A percentile compares a stretch with the other conserved stretches of the same genome.
These are phyloP conservation scores for Choiromyces venosus DNA, from an alignment of 495 filamentous ascomycete species.

Conservation along the genomic window DNA sequence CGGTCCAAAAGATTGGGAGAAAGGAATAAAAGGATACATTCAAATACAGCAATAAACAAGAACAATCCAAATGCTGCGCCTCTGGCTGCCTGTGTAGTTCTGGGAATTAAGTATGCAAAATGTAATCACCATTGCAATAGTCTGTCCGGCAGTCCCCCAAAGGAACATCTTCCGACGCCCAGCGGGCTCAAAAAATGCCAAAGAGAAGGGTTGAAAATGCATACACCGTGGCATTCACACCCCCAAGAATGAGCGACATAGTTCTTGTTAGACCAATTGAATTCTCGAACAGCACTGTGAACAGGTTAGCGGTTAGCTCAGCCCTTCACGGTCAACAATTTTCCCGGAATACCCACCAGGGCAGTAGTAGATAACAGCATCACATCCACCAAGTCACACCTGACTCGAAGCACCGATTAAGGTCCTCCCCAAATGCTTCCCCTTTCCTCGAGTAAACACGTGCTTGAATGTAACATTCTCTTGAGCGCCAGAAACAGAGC, in stretches of 20 bases:
- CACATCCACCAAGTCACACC: slow-evolving; percentile 55
- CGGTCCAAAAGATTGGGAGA: slow-evolving; percentile 54
- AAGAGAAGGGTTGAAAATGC: slow-evolving; percentile 65
- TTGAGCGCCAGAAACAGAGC: slow-evolving; percentile 53
- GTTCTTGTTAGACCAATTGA: slow-evolving; percentile 54
- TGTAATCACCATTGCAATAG: slow-evolving; percentile 62
- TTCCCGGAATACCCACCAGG: not conserved
- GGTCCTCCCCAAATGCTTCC: slow-evolving; percentile 43
- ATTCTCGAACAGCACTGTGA: slow-evolving; percentile 63
- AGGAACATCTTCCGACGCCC: slow-evolving; percentile 65
- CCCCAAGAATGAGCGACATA: slow-evolving; percentile 61
- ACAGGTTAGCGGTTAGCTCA: slow-evolving; percentile 74
- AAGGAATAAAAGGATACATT: slow-evolving; percentile 57
- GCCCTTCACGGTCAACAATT: slow-evolving; percentile 57
- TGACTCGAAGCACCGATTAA: slow-evolving; percentile 45
- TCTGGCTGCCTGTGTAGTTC: slow-evolving; percentile 6
- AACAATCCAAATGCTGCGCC: slow-evolving; percentile 13
- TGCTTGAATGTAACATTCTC: slow-evolving; percentile 26
- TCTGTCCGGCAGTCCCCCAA: slow-evolving; percentile 61
- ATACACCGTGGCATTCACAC: slow-evolving; percentile 71
- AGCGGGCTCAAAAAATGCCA: slow-evolving; percentile 68
- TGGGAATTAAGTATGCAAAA: slow-evolving; percentile 62
- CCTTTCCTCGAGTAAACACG: slow-evolving; percentile 31
- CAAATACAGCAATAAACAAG: slow-evolving; percentile 39
- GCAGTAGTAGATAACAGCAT: slow-evolving; percentile 74